phyloP scores from a whole-genome alignment of 2,329 filamentous ascomycete species.

The Eutypella sp. region DNA sequence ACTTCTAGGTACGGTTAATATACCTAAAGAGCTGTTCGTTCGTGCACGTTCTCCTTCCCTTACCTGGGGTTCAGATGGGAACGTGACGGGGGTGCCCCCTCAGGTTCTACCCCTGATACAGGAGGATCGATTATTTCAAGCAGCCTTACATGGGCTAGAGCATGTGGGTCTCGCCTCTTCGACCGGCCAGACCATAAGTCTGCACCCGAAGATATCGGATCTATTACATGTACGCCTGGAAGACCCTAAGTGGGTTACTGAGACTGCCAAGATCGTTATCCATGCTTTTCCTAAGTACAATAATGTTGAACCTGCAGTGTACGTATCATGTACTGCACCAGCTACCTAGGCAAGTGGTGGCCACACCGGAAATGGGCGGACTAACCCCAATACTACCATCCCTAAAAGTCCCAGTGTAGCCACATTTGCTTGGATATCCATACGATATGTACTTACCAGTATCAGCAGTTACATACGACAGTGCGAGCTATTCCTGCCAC shows the following conservation, averaged over 20 bases:
- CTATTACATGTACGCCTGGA: background rate
- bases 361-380: too few relatives aligned
- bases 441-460: too few relatives aligned
- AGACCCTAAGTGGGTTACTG: background rate
- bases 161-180: background rate
- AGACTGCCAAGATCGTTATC: background rate
- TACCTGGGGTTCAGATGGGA: conserved; percentile 4
- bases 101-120: background rate
- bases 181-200: background rate
- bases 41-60: conserved; percentile 2
- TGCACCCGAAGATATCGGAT: background rate
- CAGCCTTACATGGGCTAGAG: background rate
- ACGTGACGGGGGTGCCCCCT: background rate
- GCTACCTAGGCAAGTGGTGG: too few relatives aligned
- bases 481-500: too few relatives aligned
- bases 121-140: background rate
- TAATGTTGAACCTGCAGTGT: background rate
- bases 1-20: conserved; percentile 1
- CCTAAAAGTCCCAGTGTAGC: too few relatives aligned
- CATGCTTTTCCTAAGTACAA: background rate
- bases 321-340: background rate
- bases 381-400: background rate
- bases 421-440: too few relatives aligned
- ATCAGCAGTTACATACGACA: too few relatives aligned
- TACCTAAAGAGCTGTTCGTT: conserved; percentile 2